Evolutionary conservation across 1,284 basidiomycete species (phyloP), one percentile per base, ranked within the genome.

Genomic region (Hypsizygus ulmarius): DNA sequence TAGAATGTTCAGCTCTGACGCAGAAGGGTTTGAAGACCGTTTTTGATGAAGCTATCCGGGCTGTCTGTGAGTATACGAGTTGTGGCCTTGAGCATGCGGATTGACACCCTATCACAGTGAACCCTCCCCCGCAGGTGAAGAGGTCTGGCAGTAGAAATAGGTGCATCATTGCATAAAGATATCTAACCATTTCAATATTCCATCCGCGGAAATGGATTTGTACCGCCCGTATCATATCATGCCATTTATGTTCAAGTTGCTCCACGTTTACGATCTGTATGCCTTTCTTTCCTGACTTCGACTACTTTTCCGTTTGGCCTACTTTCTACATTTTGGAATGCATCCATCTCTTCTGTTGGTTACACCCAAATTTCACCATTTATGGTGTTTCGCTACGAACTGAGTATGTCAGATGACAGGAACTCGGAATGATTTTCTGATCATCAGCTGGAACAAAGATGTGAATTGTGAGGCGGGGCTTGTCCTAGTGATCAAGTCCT

Each of bases 1-100:
- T 98, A 50, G 96, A 99, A 70, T 98, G 96, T 67, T 97, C 93
- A 19, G 97, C 97, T 35, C 74, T 99, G 61, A 98, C 97, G 38
- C 97, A 99, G 77, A 96, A 97, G 72, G 95, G 93, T 16, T 72
- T 97, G 61, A 97, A 97, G 82, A 93, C 87, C 39, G 94, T 97
- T 37, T 97, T 97, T 66, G 95, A 97, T 67, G 94, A 97, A 70
- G 93, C 93, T 28, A 97, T 97, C 64, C 84, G 93, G 52, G 87
- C 87, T 52, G 90, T 92, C 62, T 71, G 92, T 95, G 68, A 82
- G 91, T 88, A 51, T 39, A 38, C 14, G 27, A 10, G 7, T 14
- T 14, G 39, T 28, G n/a, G 15, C 16, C n/a, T 14, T 39, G 29
- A 3, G 41, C 28, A n/a, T 38, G 2, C 21, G 5, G n/a, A 33